phyloP scores from a whole-genome alignment of 371 early-diverging fungal species.

The Mucor irregularis region DNA sequence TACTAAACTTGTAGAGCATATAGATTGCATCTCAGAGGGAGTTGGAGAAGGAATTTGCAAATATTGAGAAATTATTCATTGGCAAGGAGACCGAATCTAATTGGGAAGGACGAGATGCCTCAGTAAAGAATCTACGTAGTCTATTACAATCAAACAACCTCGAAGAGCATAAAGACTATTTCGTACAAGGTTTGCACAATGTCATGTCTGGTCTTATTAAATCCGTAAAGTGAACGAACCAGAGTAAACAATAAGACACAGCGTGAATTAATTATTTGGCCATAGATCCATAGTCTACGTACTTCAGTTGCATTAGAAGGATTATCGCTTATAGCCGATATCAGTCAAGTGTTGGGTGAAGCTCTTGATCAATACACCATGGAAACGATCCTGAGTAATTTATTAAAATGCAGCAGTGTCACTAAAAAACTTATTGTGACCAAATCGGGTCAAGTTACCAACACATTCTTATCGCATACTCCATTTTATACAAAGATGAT shows the following conservation, averaged over 20 bases:
- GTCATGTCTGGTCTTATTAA: slow-evolving; percentile 8
- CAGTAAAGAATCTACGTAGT: not conserved
- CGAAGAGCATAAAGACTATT: not conserved
- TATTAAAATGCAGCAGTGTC: slow-evolving; percentile 27
- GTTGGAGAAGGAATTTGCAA: slow-evolving; percentile 16
- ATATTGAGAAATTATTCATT: slow-evolving; percentile 6
- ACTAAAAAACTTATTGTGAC: slow-evolving; percentile 28
- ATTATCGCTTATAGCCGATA: slow-evolving; percentile 23
- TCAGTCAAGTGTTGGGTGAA: slow-evolving; percentile 21
- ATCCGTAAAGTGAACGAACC: slow-evolving; percentile 8
- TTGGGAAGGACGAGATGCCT: slow-evolving; percentile 15
- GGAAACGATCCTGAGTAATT: slow-evolving; percentile 23
- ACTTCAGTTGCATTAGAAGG: slow-evolving; percentile 28
- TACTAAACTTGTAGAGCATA: too few species aligned
- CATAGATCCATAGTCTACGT: slow-evolving; percentile 37
- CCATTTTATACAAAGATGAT: slow-evolving; percentile 27
- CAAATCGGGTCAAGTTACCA: slow-evolving; percentile 15
- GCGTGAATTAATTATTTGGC: not conserved
- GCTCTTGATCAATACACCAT: slow-evolving; percentile 24
- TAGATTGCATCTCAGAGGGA: slow-evolving; percentile 9
- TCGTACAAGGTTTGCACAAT: slow-evolving; percentile 7
- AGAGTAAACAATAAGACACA: not conserved
- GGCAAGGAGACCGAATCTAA: slow-evolving; percentile 22
- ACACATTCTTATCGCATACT: slow-evolving; percentile 18
- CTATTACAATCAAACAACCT: not conserved